phyloP scores from a whole-genome alignment of 192 early-diverging fungal species.

The Umbelopsis ramanniana region DNA sequence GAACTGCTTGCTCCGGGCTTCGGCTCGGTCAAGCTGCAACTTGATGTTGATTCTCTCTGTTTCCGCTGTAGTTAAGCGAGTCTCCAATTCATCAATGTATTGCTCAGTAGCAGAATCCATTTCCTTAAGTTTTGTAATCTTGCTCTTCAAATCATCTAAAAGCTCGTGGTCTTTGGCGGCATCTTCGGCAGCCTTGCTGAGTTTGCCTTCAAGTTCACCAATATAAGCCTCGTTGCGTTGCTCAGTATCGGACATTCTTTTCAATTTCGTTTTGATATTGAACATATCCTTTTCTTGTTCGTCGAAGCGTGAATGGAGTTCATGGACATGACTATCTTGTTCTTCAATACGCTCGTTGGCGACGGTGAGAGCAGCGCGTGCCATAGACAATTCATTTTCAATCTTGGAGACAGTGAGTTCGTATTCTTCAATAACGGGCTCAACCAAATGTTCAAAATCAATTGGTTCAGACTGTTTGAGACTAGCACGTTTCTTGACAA shows the following conservation, averaged over 20 bases:
- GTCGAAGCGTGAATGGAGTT: slow-evolving; percentile 24
- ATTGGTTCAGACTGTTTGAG: background rate
- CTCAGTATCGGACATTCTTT: slow-evolving; percentile 44
- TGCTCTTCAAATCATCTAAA: slow-evolving; percentile 37
- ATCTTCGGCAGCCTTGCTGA: slow-evolving; percentile 32
- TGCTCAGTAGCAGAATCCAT: slow-evolving; percentile 41
- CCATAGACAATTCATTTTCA: slow-evolving; percentile 60
- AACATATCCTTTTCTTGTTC: slow-evolving; percentile 44
- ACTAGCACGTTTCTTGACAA: slow-evolving; percentile 8
- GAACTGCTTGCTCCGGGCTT: background rate
- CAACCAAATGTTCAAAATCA: slow-evolving; percentile 56
- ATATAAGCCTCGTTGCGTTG: slow-evolving; percentile 51
- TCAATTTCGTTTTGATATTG: slow-evolving; percentile 44
- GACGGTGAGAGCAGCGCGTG: slow-evolving; percentile 58
- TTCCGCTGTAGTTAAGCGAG: slow-evolving; percentile 19
- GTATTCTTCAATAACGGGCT: slow-evolving; percentile 74
- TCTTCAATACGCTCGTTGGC: slow-evolving; percentile 57
- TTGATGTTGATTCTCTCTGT: slow-evolving; percentile 18
- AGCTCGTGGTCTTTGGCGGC: slow-evolving; percentile 35
- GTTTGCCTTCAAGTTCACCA: slow-evolving; percentile 38
- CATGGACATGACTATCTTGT: slow-evolving; percentile 59
- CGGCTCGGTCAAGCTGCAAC: background rate
- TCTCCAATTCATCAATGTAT: slow-evolving; percentile 47
- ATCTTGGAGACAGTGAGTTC: slow-evolving; percentile 66
- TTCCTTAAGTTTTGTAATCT: slow-evolving; percentile 59